These are phyloP conservation scores for Pythium periplocum DNA, from an alignment of 352 stramenopile genomes.

Conservation along the genomic window DNA sequence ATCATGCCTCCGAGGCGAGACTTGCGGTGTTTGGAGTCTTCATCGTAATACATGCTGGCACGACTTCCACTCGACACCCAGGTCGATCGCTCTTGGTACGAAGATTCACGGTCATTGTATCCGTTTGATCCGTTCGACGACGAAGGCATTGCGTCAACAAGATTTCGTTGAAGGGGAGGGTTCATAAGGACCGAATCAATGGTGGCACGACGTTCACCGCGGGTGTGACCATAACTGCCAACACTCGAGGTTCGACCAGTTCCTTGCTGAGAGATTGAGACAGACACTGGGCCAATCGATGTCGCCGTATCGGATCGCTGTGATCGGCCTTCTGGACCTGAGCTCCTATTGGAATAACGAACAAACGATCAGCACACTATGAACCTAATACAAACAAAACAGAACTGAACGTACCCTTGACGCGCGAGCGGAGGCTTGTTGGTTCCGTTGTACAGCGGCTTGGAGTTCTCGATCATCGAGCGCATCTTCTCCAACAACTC, in stretches of 20 bases:
- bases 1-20: constrained; percentile 82
- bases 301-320: constrained; percentile 43
- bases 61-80: constrained; percentile 25
- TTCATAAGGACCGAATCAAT: constrained; percentile 28
- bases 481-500: constrained; percentile 56
- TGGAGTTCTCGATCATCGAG: constrained; percentile 79
- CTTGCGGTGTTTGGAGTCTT: constrained; percentile 56
- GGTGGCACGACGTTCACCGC: constrained; percentile 53
- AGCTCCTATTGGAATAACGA: neutral
- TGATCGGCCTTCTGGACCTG: constrained; percentile 53
- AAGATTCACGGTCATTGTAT: neutral
- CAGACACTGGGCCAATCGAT: constrained; percentile 60
- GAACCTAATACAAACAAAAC: too few species aligned
- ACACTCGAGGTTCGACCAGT: constrained; percentile 45
- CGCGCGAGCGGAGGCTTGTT: constrained; percentile 20
- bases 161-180: constrained; percentile 17
- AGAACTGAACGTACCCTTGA: constrained; percentile 15
- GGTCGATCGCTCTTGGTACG: constrained; percentile 20
- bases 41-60: constrained; percentile 56
- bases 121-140: neutral
- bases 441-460: constrained; percentile 65
- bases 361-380: too few species aligned
- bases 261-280: constrained; percentile 38
- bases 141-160: constrained; percentile 12
- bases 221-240: constrained; percentile 41